Evolutionary conservation across 1,284 basidiomycete species (phyloP), one percentile per base, ranked within the genome.

Genomic region (Caloboletus inedulis): DNA sequence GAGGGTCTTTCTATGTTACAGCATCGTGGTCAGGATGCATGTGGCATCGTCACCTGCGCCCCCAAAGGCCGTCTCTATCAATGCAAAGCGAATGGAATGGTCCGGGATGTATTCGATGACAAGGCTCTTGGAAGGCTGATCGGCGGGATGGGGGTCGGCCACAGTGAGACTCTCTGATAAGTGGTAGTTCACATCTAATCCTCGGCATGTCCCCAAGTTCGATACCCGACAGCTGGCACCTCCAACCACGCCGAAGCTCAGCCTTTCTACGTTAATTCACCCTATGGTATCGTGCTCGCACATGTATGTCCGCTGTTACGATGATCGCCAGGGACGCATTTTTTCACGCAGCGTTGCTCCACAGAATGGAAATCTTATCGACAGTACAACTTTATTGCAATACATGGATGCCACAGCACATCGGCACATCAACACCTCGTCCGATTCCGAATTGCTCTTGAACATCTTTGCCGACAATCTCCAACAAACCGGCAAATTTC

Each of bases 11-110:
- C 92, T 33, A 77, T 98, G 43, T 77, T 98, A 14, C 94, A 98
- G 69, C 94, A 98, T 69, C 81, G 94, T 68, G 96, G 96, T 31
- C 96, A 99, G 71, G 96, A 99, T 80, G 97, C 97, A 1, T 98
- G 95, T 59, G 97, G 97, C 50, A 90, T 99, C 65, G 90, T 99
- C 54, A 99, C 97, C 43, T 97, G 97, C 70, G 97, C 95, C 4
- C 82, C 85, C 16, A 94, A 94, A 66, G 97, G 97, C 43, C 86
- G 95, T 43, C 92, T 99, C 72, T 96, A 91, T 72, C 97, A 99
- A 72, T 94, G 91, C 80, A 99, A 99, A 75, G 93, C 94, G n/a
- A 99, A 99, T 70, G 97, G 97, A 40, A 99, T 99, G 97, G 96
- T 99, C 63, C 84, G 96, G 53, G 97, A 99, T 70, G 91, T 99